Percentiles rank a stretch among this genome's conserved stretches.
Conservation (phyloP, 1,284 basidiomycete species). For the Lignosus rhinocerotis region DNA sequence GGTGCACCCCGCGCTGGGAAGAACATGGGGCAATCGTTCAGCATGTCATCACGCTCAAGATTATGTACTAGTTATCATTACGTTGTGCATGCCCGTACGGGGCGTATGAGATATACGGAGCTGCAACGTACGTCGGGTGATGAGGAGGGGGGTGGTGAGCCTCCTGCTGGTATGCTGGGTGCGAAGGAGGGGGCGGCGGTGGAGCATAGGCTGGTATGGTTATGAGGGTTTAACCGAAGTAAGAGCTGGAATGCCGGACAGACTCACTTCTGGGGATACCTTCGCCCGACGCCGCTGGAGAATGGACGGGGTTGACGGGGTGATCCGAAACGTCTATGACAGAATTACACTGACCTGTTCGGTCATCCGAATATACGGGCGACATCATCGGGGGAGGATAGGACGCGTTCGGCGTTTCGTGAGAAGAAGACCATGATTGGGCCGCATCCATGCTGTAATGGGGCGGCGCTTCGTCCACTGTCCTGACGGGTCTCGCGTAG, state of each 20-base stretch:
- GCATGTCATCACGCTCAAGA: constrained; percentile 46
- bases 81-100: constrained; percentile 22
- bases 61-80: constrained; percentile 24
- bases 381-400: constrained; percentile 41
- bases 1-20: constrained; percentile 50
- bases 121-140: constrained; percentile 28
- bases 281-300: constrained; percentile 24
- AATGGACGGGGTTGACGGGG: constrained; percentile 5
- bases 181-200: constrained; percentile 17
- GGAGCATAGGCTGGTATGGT: constrained; percentile 8
- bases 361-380: constrained; percentile 48
- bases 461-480: constrained; percentile 27
- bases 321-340: constrained; percentile 14
- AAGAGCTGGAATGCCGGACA: not conserved
- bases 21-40: constrained; percentile 56
- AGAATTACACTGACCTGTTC: constrained; percentile 37
- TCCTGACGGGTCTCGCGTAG: constrained; percentile 25
- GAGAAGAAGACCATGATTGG: constrained; percentile 28
- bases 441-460: constrained; percentile 30
- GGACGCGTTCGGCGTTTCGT: constrained; percentile 29
- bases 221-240: constrained; percentile 5
- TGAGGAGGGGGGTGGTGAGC: constrained; percentile 9
- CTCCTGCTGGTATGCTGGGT: constrained; percentile 21
- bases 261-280: constrained; percentile 27
- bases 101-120: constrained; percentile 25